Conservation (phyloP, 345 rosid species). For the Rhizophora apiculata region DNA sequence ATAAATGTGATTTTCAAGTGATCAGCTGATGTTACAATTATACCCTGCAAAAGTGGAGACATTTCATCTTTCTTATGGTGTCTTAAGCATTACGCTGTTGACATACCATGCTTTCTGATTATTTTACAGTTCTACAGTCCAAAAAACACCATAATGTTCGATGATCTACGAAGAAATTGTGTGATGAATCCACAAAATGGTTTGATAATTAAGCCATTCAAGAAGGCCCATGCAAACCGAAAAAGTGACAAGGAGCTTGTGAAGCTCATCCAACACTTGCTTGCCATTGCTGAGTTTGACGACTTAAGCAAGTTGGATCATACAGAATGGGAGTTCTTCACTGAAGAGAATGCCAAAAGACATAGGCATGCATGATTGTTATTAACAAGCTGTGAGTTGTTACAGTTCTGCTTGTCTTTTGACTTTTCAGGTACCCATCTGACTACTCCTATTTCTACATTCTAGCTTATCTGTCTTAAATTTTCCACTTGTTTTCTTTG, state of each 20-base stretch:
- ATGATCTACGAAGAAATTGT: slow-evolving; percentile 78
- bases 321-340: slow-evolving; percentile 61
- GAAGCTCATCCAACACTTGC: slow-evolving; percentile 77
- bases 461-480: no score
- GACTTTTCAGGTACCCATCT: slow-evolving; percentile 25
- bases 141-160: slow-evolving; percentile 92
- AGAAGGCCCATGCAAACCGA: slow-evolving; percentile 83
- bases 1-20: not conserved
- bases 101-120: not conserved
- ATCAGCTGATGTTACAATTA: not conserved
- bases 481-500: no score
- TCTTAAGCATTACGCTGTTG: not conserved
- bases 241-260: slow-evolving; percentile 82
- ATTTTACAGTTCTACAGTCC: slow-evolving; percentile 65
- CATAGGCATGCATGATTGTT: slow-evolving; percentile 57
- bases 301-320: slow-evolving; percentile 76
- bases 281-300: slow-evolving; percentile 78
- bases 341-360: slow-evolving; percentile 61
- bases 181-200: slow-evolving; percentile 97
- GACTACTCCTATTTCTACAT: no score
- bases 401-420: slow-evolving; percentile 5
- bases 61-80: not conserved
- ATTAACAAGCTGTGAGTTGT: slow-evolving; percentile 13
- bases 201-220: slow-evolving; percentile 71
- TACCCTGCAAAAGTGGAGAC: not conserved